Evolutionary conservation across 2,329 filamentous ascomycete species (phyloP).

Genomic region (Xylaria arbuscula): DNA sequence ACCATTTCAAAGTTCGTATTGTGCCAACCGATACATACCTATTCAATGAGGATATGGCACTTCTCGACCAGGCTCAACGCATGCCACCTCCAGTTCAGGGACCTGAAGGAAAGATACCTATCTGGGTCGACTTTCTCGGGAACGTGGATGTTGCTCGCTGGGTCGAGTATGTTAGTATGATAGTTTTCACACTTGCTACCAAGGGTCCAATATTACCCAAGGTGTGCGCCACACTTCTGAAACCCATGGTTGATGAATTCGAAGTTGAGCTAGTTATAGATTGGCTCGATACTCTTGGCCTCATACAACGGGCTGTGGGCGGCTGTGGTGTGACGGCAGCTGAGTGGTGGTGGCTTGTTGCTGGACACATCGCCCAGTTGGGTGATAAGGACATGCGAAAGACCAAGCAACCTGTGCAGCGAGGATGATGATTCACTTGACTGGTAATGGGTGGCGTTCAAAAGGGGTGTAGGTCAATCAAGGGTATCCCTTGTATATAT

Average conservation of each 20-base stretch:
- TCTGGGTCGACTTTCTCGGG: constrained; percentile 79
- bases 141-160: constrained; percentile 69
- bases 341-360: constrained; percentile 76
- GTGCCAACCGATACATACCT: constrained; percentile 69
- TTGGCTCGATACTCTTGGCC: constrained; percentile 67
- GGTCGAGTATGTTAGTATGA: constrained; percentile 70
- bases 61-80: constrained; percentile 52
- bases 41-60: constrained; percentile 62
- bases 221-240: constrained; percentile 66
- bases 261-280: constrained; percentile 68
- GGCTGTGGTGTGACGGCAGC: constrained; percentile 59
- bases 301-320: constrained; percentile 58
- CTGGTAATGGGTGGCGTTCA: constrained; percentile 2
- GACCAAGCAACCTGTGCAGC: neutral
- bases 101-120: constrained; percentile 65
- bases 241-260: constrained; percentile 69
- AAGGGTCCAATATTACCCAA: constrained; percentile 66
- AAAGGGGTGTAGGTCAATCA: neutral
- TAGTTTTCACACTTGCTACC: constrained; percentile 71
- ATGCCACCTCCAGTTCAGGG: constrained; percentile 58
- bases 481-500: neutral
- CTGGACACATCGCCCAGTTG: constrained; percentile 53
- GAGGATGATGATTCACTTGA: neutral
- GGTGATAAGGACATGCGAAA: constrained; percentile 29
- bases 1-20: constrained; percentile 72